Percentiles rank a stretch among this genome's conserved stretches.
These are phyloP conservation scores for Ascoidea rubescens DNA, from an alignment of 805 yeast species.

Conservation along the genomic window DNA sequence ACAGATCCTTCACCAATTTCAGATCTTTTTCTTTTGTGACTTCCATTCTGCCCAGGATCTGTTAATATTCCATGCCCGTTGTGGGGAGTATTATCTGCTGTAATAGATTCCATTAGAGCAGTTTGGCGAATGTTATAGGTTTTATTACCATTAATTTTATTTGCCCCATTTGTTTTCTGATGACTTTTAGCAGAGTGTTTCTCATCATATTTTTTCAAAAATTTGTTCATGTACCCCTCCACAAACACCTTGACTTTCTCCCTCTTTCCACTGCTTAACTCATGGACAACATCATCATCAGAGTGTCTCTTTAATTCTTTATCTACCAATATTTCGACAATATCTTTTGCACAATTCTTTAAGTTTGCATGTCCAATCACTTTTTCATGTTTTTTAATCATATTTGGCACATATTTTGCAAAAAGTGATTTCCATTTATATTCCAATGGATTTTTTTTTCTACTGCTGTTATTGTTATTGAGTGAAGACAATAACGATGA, in stretches of 20 bases:
- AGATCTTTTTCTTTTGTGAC: too few relatives aligned
- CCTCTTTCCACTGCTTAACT: neutral
- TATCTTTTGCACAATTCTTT: conserved; percentile 69
- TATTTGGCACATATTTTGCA: conserved; percentile 70
- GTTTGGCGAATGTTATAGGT: too few relatives aligned
- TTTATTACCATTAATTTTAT: too few relatives aligned
- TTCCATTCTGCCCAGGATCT: too few relatives aligned
- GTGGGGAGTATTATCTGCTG: too few relatives aligned
- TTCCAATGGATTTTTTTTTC: conserved; percentile 9
- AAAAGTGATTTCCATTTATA: conserved; percentile 29
- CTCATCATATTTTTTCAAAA: neutral
- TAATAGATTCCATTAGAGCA: too few relatives aligned
- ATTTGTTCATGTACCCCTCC: neutral
- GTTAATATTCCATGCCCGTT: too few relatives aligned
- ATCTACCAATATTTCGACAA: conserved; percentile 48
- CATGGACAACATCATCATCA: neutral
- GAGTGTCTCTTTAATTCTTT: conserved; percentile 47
- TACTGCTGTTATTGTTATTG: conserved; percentile 4
- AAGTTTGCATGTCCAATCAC: conserved; percentile 60
- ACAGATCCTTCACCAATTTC: too few relatives aligned
- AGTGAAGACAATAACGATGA: neutral
- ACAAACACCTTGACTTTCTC: neutral
- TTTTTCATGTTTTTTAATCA: conserved; percentile 49
- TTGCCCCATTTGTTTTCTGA: too few relatives aligned
- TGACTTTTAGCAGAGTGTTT: neutral